Conservation (phyloP, 2,329 filamentous ascomycete genomes). For the Colletotrichum viniferum region DNA sequence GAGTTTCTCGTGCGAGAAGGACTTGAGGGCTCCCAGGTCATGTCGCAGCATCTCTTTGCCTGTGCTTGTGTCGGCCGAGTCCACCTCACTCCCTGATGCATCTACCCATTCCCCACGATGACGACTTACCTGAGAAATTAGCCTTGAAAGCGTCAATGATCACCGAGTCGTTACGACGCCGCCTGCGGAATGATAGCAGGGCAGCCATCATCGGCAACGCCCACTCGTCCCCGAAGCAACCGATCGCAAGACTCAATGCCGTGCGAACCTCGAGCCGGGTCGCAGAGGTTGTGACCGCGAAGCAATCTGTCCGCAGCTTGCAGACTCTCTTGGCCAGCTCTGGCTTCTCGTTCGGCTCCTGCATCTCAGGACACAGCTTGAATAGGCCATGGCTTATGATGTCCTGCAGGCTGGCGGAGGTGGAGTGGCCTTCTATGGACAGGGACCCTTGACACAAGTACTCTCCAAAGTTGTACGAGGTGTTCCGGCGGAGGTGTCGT, state of each 20-base stretch:
- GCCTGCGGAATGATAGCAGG: not conserved
- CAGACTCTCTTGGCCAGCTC: not conserved
- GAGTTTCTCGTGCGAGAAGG: not conserved
- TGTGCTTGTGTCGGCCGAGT: not conserved
- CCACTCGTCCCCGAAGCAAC: not conserved
- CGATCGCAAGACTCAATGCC: not conserved
- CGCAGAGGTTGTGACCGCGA: not conserved
- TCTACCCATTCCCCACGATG: rapidly evolving
- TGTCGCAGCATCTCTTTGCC: not conserved
- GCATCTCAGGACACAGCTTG: not conserved
- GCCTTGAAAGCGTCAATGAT: not conserved
- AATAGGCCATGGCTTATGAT: not conserved
- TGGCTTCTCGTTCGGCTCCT: not conserved
- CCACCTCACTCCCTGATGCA: not conserved
- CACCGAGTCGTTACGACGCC: not conserved
- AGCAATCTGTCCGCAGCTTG: not conserved
- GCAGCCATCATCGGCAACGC: not conserved
- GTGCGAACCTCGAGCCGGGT: not conserved
- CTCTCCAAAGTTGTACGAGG: not conserved
- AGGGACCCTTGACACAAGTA: not conserved
- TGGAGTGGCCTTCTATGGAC: not conserved
- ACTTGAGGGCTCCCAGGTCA: not conserved
- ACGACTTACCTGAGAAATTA: not conserved
- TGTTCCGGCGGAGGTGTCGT: not conserved
- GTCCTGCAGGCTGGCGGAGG: not conserved